phyloP scores from a whole-genome alignment of 495 filamentous ascomycete species.

The Lophium mytilinum region DNA sequence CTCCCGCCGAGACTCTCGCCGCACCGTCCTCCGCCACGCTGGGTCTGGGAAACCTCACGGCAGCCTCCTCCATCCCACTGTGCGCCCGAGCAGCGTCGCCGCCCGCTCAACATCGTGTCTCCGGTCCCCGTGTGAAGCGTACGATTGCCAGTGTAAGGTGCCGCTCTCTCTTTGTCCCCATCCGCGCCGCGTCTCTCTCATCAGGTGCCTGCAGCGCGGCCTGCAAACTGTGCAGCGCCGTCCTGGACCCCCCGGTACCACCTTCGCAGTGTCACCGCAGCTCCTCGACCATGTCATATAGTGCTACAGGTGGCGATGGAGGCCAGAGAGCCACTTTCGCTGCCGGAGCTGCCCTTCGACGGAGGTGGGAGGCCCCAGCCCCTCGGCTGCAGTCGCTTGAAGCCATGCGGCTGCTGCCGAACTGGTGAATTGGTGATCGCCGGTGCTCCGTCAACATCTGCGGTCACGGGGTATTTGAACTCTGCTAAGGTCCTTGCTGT shows the following conservation, averaged over 20 bases:
- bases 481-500: conserved; percentile 6
- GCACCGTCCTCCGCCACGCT: neutral
- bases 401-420: conserved; percentile 11
- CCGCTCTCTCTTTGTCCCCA: no score
- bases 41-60: conserved; percentile 16
- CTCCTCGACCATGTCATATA: conserved; percentile 10
- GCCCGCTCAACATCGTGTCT: neutral
- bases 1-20: neutral
- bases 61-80: neutral
- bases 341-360: conserved; percentile 1
- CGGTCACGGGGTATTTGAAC: conserved; percentile 15
- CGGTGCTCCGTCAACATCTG: no score
- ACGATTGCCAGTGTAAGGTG: no score
- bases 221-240: neutral
- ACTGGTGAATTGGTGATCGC: neutral
- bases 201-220: neutral
- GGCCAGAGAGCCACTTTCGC: neutral
- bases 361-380: neutral
- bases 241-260: neutral
- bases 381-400: conserved; percentile 2
- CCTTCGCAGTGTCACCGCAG: conserved; percentile 17
- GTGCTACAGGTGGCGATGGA: neutral
- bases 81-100: neutral
- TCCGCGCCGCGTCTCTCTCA: neutral
- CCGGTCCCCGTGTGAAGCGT: neutral